phyloP scores from a whole-genome alignment of 495 filamentous ascomycete species.

The Mytilinidion resinicola region DNA sequence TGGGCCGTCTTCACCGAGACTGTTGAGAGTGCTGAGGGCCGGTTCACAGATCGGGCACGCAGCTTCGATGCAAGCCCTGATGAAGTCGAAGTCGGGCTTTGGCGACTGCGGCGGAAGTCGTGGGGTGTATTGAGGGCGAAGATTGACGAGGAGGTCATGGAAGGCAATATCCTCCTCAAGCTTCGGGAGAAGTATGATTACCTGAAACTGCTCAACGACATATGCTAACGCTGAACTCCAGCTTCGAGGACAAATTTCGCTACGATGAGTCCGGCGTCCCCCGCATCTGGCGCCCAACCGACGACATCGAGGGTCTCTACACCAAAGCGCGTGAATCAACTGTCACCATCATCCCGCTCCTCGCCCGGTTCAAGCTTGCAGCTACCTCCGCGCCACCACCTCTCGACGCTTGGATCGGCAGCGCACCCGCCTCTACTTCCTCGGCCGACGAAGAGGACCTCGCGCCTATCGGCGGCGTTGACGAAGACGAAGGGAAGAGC shows the following conservation, averaged over 20 bases:
- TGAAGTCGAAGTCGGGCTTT: conserved; percentile 88
- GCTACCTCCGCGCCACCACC: conserved; percentile 68
- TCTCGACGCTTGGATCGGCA: conserved; percentile 73
- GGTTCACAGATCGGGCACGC: conserved; percentile 79
- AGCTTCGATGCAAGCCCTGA: conserved; percentile 89
- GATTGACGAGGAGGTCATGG: conserved; percentile 96
- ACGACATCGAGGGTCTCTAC: conserved; percentile 94
- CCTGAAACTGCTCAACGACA: not conserved
- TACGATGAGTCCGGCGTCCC: conserved; percentile 95
- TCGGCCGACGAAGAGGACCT: conserved; percentile 86
- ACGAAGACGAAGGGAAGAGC: conserved; percentile 88
- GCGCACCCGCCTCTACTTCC: conserved; percentile 66
- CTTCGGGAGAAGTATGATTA: conserved; percentile 68
- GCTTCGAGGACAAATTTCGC: conserved; percentile 95
- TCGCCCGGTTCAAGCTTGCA: conserved; percentile 73
- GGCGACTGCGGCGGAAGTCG: conserved; percentile 84
- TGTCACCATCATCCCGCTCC: conserved; percentile 77
- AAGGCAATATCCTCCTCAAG: conserved; percentile 92
- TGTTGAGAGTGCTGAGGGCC: conserved; percentile 75
- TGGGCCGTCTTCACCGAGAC: conserved; percentile 81
- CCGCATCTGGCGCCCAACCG: conserved; percentile 91
- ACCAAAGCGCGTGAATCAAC: conserved; percentile 87
- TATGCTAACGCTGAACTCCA: not conserved
- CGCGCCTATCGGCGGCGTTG: conserved; percentile 76
- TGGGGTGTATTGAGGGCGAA: conserved; percentile 86